Percentiles rank a stretch among this genome's conserved stretches.
Evolutionary conservation across 305 asterid genomes (phyloP).

Genomic region (Rubia balearica): DNA sequence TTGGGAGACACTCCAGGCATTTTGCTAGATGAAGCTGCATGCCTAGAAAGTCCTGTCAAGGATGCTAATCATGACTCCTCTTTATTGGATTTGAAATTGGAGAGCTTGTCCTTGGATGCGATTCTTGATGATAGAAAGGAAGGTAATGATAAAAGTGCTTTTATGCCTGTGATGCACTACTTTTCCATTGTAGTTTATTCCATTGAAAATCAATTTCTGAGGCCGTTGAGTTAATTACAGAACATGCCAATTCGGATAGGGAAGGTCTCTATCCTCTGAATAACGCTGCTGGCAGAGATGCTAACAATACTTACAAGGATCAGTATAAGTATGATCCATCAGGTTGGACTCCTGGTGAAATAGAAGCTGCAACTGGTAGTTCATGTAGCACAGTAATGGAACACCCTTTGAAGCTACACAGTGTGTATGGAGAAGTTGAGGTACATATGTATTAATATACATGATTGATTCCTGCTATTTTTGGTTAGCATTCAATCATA

Average conservation of each 20-base stretch:
- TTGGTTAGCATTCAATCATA: background rate
- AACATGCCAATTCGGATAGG: conserved; percentile 16
- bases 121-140: conserved; percentile 26
- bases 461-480: background rate
- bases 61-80: conserved; percentile 22
- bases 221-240: conserved; percentile 16
- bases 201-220: conserved; percentile 10
- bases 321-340: conserved; percentile 35
- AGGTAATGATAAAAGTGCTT: conserved; percentile 36
- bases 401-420: conserved; percentile 68
- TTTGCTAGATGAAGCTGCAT: conserved; percentile 21
- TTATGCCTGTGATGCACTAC: conserved; percentile 44
- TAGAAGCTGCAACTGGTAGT: conserved; percentile 71
- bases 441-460: conserved; percentile 28
- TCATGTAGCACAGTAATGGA: conserved; percentile 51
- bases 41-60: conserved; percentile 23
- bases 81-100: conserved; percentile 40
- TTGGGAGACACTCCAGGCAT: conserved; percentile 20
- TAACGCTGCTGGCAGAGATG: conserved; percentile 19
- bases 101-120: conserved; percentile 36
- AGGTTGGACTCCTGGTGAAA: conserved; percentile 81
- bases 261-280: conserved; percentile 21
- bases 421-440: conserved; percentile 77
- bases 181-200: conserved; percentile 29
- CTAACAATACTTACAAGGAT: conserved; percentile 24